Percentiles rank a stretch among this genome's conserved stretches.
These are phyloP conservation scores for Mycena epipterygia DNA, from an alignment of 768 basidiomycete species.

Conservation along the genomic window DNA sequence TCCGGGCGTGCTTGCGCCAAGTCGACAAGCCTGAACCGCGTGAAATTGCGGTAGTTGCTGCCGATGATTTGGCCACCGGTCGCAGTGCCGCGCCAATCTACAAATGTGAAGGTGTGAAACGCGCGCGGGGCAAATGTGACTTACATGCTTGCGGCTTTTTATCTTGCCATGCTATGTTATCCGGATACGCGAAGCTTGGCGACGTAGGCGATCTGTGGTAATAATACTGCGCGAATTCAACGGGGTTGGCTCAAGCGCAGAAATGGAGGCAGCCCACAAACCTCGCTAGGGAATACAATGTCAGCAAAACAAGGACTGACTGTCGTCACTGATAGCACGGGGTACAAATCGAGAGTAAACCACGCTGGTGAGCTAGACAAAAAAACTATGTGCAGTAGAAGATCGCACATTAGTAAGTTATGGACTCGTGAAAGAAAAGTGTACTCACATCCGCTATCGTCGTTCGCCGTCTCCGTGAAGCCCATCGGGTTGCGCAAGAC, in stretches of 20 bases:
- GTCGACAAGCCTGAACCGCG: slow-evolving; percentile 35
- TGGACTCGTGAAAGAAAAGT: neutral
- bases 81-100: slow-evolving; percentile 39
- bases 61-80: slow-evolving; percentile 37
- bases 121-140: neutral
- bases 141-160: slow-evolving; percentile 30
- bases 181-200: slow-evolving; percentile 29
- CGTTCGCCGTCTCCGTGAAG: slow-evolving; percentile 30
- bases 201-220: slow-evolving; percentile 37
- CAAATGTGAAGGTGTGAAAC: neutral
- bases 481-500: slow-evolving; percentile 26
- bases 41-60: slow-evolving; percentile 36
- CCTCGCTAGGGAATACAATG: slow-evolving; percentile 35
- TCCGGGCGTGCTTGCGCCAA: slow-evolving; percentile 34
- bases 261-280: slow-evolving; percentile 17
- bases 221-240: slow-evolving; percentile 32
- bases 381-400: no score
- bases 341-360: slow-evolving; percentile 38
- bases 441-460: slow-evolving; percentile 33
- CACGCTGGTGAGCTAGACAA: slow-evolving; percentile 31
- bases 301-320: slow-evolving; percentile 37
- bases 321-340: slow-evolving; percentile 35
- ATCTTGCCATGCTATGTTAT: slow-evolving; percentile 31
- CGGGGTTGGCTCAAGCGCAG: no score
- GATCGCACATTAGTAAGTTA: no score